phyloP scores from a whole-genome alignment of 805 yeast species.

The Spathaspora hagerdaliae region DNA sequence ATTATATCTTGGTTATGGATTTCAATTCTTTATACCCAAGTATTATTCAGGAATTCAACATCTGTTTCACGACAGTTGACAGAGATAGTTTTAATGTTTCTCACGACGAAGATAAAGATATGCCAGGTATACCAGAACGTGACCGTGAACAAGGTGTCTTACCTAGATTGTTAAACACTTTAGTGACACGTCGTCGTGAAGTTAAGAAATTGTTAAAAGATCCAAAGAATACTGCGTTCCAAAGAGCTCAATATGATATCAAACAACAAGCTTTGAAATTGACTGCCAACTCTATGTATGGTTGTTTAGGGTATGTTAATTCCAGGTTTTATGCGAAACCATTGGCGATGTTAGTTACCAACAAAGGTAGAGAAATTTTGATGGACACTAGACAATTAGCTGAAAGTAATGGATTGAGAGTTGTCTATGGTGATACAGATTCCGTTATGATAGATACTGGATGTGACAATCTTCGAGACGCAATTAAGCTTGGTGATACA shows the following conservation, averaged over 20 bases:
- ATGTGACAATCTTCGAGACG: conserved; percentile 62
- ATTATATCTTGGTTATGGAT: conserved; percentile 91
- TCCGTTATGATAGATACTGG: conserved; percentile 98
- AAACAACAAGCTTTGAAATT: conserved; percentile 93
- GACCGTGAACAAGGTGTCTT: conserved; percentile 71
- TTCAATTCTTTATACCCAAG: conserved; percentile 97
- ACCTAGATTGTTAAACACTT: conserved; percentile 75
- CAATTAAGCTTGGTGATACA: conserved; percentile 76
- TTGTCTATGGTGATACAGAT: conserved; percentile 97
- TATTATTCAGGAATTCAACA: conserved; percentile 93
- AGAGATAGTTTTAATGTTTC: conserved; percentile 46
- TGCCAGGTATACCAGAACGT: conserved; percentile 65
- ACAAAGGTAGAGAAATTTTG: conserved; percentile 91
- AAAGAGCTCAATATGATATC: conserved; percentile 83
- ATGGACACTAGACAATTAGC: conserved; percentile 92
- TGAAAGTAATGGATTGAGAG: conserved; percentile 75
- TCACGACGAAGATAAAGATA: conserved; percentile 50
- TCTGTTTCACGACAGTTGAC: conserved; percentile 93
- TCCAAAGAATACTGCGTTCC: conserved; percentile 58
- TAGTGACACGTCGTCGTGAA: conserved; percentile 89
- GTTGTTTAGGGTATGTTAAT: conserved; percentile 89
- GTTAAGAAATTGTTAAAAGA: conserved; percentile 83
- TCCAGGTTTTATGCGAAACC: conserved; percentile 96
- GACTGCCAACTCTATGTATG: conserved; percentile 99
- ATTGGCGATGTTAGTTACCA: conserved; percentile 90